Base-by-base conservation (phyloP, 306 rosid species). In the Luffa aegyptiaca region DNA sequence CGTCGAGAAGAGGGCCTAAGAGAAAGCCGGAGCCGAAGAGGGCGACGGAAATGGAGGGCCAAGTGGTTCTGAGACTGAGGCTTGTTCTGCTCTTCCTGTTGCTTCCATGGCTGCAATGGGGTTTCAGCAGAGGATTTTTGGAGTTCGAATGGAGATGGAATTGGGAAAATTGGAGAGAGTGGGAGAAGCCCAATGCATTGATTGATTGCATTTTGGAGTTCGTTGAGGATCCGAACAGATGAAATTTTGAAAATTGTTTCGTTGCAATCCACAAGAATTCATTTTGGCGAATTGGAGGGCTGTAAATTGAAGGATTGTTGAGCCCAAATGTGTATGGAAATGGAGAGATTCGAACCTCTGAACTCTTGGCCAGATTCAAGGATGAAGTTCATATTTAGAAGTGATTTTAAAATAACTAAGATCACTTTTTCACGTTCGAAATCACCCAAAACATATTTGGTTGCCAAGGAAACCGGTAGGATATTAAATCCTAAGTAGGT, bases 1-100 rank as follows among this genome's bases (percentile, higher is more conserved):
- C 97, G 76, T 92, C 98, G 26, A 94, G 79, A 70, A 94, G 86
- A 61, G 97, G 92, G 64, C 98, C 98, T 2, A 91, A 8, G 33
- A 85, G 39, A 87, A 90, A 88, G 44, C 97, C 97, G 0, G 92
- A 55, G 41, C 91, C 89, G 58, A 92, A 94, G 45, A 92, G 92
- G 17, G 91, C 79, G 26, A 88, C 64, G 8, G 94, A 82, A 17
- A 92, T 79, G 14, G 76, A 77, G 35, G 86, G 91, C 96, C 96
- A 90, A 26, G 86, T 74, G 75, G 82, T 86, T 89, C 16, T 72
- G 2, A 68, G 84, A 81, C 78, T 81, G 76, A 45, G n/a, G 7
- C 75, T 84, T 18, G 72, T 76, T 77, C 18, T 71, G 44, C 37
- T 74, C 73, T 82, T 82, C 52, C 33, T 83, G 65, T 81, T 81